These are phyloP conservation scores for Diplodia corticola DNA, from an alignment of 2,329 filamentous ascomycete species.

Conservation along the genomic window DNA sequence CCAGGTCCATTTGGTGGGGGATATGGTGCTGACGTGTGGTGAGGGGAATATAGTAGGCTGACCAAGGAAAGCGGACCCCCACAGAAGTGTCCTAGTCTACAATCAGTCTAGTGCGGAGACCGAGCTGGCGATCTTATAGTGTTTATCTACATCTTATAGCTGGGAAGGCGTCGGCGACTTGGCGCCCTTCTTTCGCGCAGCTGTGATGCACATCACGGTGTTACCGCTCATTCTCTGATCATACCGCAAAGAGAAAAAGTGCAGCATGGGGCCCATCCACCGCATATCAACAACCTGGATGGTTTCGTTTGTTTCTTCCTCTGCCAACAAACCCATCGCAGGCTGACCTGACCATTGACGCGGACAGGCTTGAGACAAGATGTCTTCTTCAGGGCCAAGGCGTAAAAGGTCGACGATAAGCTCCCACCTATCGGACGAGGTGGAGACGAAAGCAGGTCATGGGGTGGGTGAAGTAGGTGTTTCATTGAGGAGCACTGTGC, in stretches of 20 bases:
- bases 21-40: neutral
- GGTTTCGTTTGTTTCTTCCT: too few species aligned
- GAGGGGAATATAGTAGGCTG: neutral
- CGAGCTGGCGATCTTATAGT: too few species aligned
- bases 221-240: neutral
- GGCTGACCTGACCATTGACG: too few species aligned
- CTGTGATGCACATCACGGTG: neutral
- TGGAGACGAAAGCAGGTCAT: neutral
- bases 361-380: too few species aligned
- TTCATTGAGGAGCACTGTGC: neutral
- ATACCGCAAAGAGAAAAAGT: too few species aligned
- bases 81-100: too few species aligned
- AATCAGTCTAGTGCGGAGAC: too few species aligned
- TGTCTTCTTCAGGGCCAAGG: too few species aligned
- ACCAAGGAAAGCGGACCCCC: too few species aligned
- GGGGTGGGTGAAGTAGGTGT: neutral
- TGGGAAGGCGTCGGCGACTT: neutral
- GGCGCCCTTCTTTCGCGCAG: neutral
- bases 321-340: too few species aligned
- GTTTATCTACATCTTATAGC: neutral
- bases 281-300: too few species aligned
- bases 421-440: neutral
- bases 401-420: neutral
- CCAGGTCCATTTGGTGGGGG: constrained; percentile 55
- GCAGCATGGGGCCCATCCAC: too few species aligned